Percentiles rank a stretch among this genome's conserved stretches.
Evolutionary conservation across 1,284 basidiomycete genomes (phyloP).

Genomic region (Malassezia equina): DNA sequence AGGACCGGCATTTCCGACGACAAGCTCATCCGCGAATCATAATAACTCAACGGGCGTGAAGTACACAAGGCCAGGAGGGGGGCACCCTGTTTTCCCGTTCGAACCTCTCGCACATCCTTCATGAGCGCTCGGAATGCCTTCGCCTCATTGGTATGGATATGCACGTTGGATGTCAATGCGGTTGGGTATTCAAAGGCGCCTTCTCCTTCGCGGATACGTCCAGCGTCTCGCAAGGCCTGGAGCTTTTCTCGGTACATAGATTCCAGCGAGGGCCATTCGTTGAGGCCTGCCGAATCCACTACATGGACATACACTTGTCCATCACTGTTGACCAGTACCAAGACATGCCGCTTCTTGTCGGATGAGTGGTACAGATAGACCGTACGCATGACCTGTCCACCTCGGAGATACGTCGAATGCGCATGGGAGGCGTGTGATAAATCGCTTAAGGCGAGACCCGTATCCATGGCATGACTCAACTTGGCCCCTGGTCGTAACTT

Average conservation of each 20-base stretch:
- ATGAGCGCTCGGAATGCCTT: slow-evolving; percentile 77
- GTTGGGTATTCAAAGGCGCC: slow-evolving; percentile 61
- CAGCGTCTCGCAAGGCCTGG: slow-evolving; percentile 42
- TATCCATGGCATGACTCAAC: slow-evolving; percentile 70
- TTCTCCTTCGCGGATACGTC: slow-evolving; percentile 25
- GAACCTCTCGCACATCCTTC: slow-evolving; percentile 64
- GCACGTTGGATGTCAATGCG: slow-evolving; percentile 58
- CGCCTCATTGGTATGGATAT: slow-evolving; percentile 67
- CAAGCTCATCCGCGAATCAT: slow-evolving; percentile 64
- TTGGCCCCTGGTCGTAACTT: slow-evolving; percentile 59
- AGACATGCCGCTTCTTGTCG: slow-evolving; percentile 71
- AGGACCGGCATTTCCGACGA: slow-evolving; percentile 71
- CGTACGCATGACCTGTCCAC: slow-evolving; percentile 65
- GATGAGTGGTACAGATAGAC: slow-evolving; percentile 84
- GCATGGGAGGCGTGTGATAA: slow-evolving; percentile 49
- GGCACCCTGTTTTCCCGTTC: slow-evolving; percentile 54
- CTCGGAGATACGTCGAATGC: slow-evolving; percentile 58
- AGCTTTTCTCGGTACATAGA: slow-evolving; percentile 62
- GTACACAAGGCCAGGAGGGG: slow-evolving; percentile 74
- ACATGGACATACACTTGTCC: slow-evolving; percentile 61
- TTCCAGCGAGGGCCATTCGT: slow-evolving; percentile 70
- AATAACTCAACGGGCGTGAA: slow-evolving; percentile 71
- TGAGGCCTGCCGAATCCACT: slow-evolving; percentile 74
- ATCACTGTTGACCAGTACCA: slow-evolving; percentile 68
- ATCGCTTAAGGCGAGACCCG: slow-evolving; percentile 75